Percentiles rank a stretch among this genome's conserved stretches.
Conservation (phyloP, 2,329 filamentous ascomycete species). For the Fusarium tuaranense region DNA sequence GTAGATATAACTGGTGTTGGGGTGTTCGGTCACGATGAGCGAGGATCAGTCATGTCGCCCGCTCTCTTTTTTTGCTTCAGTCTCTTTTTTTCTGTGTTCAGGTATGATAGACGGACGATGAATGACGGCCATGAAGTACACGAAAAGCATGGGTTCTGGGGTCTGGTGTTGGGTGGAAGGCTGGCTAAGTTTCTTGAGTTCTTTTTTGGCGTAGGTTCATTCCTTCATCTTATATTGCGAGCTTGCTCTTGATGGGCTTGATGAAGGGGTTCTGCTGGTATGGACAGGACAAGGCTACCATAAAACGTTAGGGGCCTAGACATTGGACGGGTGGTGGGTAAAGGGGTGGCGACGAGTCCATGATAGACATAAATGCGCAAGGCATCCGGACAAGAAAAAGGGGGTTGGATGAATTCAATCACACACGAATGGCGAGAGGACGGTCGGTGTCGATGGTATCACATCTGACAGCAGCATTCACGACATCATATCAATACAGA, state of each 20-base stretch:
- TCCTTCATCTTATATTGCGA: not conserved
- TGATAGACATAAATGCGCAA: constrained; percentile 18
- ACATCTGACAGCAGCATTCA: not conserved
- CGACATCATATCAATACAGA: not conserved
- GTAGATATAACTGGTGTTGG: no score
- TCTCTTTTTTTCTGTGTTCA: not conserved
- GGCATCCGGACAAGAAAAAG: not conserved
- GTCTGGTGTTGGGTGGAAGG: constrained; percentile 20
- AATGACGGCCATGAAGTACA: constrained; percentile 35
- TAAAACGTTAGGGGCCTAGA: not conserved
- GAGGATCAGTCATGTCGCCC: not conserved
- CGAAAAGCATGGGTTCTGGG: constrained; percentile 36
- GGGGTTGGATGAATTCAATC: not conserved
- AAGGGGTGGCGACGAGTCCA: not conserved
- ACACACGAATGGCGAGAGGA: not conserved
- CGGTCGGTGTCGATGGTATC: not conserved
- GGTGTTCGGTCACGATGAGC: constrained; percentile 18
- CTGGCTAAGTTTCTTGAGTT: not conserved
- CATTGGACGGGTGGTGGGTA: not conserved
- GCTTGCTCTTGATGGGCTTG: not conserved
- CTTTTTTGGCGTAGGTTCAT: not conserved
- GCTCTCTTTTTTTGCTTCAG: not conserved
- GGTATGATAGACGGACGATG: constrained; percentile 22
- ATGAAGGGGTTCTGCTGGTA: not conserved
- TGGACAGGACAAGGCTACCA: not conserved